These are phyloP conservation scores for Scutellaria galericulata DNA, from an alignment of 257 asterid species.

Conservation along the genomic window DNA sequence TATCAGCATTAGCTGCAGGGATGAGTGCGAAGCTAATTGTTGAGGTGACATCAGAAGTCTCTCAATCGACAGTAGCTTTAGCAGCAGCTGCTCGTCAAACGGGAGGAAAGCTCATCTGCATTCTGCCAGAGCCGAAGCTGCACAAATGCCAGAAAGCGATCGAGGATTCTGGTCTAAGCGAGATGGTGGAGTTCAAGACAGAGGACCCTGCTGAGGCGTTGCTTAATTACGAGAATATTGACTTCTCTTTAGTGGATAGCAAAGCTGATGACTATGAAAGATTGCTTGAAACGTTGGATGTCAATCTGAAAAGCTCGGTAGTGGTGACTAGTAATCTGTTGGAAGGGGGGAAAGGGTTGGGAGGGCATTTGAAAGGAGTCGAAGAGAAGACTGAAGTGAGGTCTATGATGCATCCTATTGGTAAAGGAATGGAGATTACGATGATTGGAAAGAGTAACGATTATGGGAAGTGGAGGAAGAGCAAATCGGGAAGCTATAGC, in stretches of 20 bases:
- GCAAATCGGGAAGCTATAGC: slow-evolving; percentile 40
- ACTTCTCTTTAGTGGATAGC: slow-evolving; percentile 65
- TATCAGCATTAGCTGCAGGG: slow-evolving; percentile 68
- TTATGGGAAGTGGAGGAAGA: slow-evolving; percentile 34
- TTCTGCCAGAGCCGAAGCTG: slow-evolving; percentile 50
- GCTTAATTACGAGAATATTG: slow-evolving; percentile 52
- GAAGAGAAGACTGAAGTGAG: slow-evolving; percentile 48
- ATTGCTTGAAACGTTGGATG: slow-evolving; percentile 50
- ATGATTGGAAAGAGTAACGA: slow-evolving; percentile 56
- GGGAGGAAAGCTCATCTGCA: slow-evolving; percentile 61
- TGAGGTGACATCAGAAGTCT: slow-evolving; percentile 58
- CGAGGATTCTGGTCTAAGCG: slow-evolving; percentile 57
- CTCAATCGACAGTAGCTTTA: slow-evolving; percentile 62
- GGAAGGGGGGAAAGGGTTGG: slow-evolving; percentile 54
- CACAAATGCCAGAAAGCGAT: slow-evolving; percentile 52
- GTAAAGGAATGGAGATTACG: slow-evolving; percentile 66
- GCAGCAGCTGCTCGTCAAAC: slow-evolving; percentile 70
- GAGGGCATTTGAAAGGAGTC: slow-evolving; percentile 50
- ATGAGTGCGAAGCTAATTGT: slow-evolving; percentile 66
- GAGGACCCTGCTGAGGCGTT: slow-evolving; percentile 63
- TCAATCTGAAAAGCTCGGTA: slow-evolving; percentile 56
- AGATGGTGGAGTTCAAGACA: slow-evolving; percentile 60
- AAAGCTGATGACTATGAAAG: slow-evolving; percentile 43
- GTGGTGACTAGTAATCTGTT: slow-evolving; percentile 67
- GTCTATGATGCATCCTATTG: slow-evolving; percentile 58